A percentile compares a stretch with the other conserved stretches of the same genome.
These are phyloP conservation scores for Coniochaeta ligniaria DNA, from an alignment of 2,329 filamentous ascomycete species.

Conservation along the genomic window DNA sequence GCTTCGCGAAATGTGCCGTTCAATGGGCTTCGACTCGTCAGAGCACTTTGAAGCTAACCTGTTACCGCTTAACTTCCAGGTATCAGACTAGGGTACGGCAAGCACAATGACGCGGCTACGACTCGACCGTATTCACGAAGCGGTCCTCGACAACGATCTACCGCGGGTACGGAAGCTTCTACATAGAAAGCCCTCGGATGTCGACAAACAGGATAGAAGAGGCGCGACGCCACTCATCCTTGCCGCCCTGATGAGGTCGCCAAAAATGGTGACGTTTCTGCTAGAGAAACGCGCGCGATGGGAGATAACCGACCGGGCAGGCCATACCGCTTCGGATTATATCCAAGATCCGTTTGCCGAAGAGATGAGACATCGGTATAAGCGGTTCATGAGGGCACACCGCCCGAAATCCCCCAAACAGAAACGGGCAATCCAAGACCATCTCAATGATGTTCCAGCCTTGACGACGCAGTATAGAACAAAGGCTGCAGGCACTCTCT, in stretches of 20 bases:
- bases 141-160: background rate
- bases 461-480: background rate
- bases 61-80: too few species aligned
- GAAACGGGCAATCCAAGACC: background rate
- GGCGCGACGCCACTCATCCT: slow-evolving; percentile 8
- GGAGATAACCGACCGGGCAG: background rate
- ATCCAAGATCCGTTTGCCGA: background rate
- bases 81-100: too few species aligned
- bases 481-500: background rate
- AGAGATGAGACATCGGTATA: background rate
- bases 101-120: background rate
- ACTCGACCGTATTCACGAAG: background rate
- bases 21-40: too few species aligned
- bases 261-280: slow-evolving; percentile 3
- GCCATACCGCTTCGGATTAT: background rate
- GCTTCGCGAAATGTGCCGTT: too few species aligned
- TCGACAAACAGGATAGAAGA: background rate
- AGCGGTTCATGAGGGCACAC: background rate
- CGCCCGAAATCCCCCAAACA: background rate
- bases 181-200: background rate
- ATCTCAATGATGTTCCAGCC: background rate
- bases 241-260: slow-evolving; percentile 5
- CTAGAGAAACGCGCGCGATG: slow-evolving; percentile 2
- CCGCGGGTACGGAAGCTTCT: background rate
- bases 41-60: too few species aligned